Evolutionary conservation across 1,284 basidiomycete genomes (phyloP).

Genomic region (Porodaedalea pini): DNA sequence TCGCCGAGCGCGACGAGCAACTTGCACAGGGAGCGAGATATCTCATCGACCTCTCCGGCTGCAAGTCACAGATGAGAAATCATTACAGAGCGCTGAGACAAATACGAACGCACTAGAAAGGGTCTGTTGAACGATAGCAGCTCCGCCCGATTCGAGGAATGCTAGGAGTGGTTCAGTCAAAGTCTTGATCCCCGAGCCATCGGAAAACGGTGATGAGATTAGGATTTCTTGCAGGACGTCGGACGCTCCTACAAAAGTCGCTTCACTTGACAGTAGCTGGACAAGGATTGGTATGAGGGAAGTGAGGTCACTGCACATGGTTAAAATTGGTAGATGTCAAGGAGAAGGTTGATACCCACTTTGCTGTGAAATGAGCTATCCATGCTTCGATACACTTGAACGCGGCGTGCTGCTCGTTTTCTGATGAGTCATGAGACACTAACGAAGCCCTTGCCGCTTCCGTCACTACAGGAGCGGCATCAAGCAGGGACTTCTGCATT

Average conservation of each 20-base stretch:
- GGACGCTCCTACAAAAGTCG: conserved; percentile 58
- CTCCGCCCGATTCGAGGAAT: conserved; percentile 63
- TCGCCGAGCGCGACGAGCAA: conserved; percentile 79
- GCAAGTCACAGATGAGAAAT: neutral
- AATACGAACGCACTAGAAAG: conserved; percentile 36
- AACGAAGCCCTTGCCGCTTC: conserved; percentile 59
- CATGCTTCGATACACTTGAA: conserved; percentile 80
- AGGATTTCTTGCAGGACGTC: conserved; percentile 77
- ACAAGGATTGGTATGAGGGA: conserved; percentile 61
- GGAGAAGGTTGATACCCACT: conserved; percentile 41
- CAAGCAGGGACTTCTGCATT: conserved; percentile 58
- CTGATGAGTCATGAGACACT: conserved; percentile 32
- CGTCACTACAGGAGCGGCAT: conserved; percentile 67
- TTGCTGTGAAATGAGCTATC: conserved; percentile 65
- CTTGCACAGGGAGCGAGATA: conserved; percentile 71
- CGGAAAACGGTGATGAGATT: conserved; percentile 65
- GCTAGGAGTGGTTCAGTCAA: conserved; percentile 79
- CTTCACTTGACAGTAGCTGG: conserved; percentile 53
- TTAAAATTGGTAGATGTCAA: conserved; percentile 6
- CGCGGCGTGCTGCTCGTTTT: conserved; percentile 62
- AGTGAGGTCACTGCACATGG: conserved; percentile 49
- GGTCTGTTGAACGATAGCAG: conserved; percentile 48
- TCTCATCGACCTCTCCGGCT: conserved; percentile 41
- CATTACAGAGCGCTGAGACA: neutral
- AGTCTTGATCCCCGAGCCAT: conserved; percentile 66